phyloP scores from a whole-genome alignment of 2,329 filamentous ascomycete species.

The Sarocladium strictum region DNA sequence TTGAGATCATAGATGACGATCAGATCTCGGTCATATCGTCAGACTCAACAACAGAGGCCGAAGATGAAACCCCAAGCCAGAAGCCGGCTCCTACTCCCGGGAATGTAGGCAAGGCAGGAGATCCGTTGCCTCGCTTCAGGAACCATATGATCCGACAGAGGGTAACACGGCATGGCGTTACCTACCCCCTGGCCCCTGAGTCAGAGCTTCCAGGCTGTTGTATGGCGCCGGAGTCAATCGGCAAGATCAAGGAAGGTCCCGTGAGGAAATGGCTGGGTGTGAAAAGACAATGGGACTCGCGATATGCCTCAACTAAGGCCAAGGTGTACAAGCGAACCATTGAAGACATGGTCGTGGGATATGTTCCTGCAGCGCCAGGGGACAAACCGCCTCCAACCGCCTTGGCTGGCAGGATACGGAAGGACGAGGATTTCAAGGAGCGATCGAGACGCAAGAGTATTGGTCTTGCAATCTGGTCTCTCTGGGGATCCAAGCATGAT shows the following conservation, averaged over 20 bases:
- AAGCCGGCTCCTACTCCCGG: conserved; percentile 12
- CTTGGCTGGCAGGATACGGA: conserved; percentile 63
- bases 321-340: conserved; percentile 68
- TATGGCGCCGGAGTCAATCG: conserved; percentile 59
- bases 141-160: conserved; percentile 89
- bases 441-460: conserved; percentile 60
- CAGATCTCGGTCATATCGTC: conserved; percentile 70
- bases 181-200: conserved; percentile 60
- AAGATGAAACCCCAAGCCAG: conserved; percentile 17
- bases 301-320: conserved; percentile 63
- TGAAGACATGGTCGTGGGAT: conserved; percentile 66
- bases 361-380: conserved; percentile 61
- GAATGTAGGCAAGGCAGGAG: conserved; percentile 78
- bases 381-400: conserved; percentile 82
- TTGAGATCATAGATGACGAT: conserved; percentile 78
- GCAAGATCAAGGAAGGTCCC: conserved; percentile 72
- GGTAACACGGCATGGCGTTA: conserved; percentile 70
- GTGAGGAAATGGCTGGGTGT: conserved; percentile 77
- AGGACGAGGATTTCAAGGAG: conserved; percentile 29
- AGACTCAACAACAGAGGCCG: conserved; percentile 26
- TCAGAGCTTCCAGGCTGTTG: conserved; percentile 60
- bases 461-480: conserved; percentile 76
- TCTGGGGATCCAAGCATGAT: conserved; percentile 88
- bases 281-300: conserved; percentile 67
- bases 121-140: conserved; percentile 72